phyloP scores from a whole-genome alignment of 2,329 filamentous ascomycete genomes.

The Aspergillus quadrilineatus region DNA sequence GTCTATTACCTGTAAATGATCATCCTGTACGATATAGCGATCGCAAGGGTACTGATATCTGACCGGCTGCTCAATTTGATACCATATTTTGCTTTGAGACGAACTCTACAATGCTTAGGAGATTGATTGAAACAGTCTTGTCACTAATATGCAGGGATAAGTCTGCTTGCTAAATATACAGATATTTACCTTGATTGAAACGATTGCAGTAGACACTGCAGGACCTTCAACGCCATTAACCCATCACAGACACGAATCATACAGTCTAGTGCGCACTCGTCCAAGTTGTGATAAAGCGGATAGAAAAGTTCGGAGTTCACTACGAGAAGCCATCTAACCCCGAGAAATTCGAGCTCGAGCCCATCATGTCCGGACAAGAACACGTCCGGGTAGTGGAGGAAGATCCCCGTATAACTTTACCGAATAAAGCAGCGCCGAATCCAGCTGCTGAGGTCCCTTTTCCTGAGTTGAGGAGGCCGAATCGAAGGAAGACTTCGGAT shows the following conservation, averaged over 20 bases:
- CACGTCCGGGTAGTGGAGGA: conserved; percentile 1
- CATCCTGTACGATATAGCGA: conserved; percentile 15
- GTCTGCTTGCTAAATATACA: too few relatives aligned
- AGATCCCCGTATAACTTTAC: conserved; percentile 13
- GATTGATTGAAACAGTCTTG: too few relatives aligned
- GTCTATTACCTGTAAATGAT: conserved; percentile 14
- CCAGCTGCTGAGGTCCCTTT: conserved; percentile 22
- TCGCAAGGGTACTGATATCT: not conserved
- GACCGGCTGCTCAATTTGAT: conserved; percentile 6
- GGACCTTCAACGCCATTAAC: too few relatives aligned
- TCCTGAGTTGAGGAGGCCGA: conserved; percentile 63
- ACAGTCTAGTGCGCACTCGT: not conserved
- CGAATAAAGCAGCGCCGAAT: conserved; percentile 18
- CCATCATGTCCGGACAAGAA: conserved; percentile 4
- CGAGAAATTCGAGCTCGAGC: not conserved
- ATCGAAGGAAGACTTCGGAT: conserved; percentile 82
- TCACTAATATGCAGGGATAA: too few relatives aligned
- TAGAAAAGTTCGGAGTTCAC: not conserved
- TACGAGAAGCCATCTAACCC: not conserved
- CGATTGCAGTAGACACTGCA: too few relatives aligned
- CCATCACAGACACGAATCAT: not conserved
- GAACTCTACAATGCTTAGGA: too few relatives aligned
- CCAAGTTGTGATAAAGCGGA: not conserved
- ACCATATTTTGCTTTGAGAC: not conserved
- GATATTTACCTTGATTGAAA: too few relatives aligned